Conservation (phyloP, 192 early-diverging fungal genomes). For the Helicostylum pulchrum region DNA sequence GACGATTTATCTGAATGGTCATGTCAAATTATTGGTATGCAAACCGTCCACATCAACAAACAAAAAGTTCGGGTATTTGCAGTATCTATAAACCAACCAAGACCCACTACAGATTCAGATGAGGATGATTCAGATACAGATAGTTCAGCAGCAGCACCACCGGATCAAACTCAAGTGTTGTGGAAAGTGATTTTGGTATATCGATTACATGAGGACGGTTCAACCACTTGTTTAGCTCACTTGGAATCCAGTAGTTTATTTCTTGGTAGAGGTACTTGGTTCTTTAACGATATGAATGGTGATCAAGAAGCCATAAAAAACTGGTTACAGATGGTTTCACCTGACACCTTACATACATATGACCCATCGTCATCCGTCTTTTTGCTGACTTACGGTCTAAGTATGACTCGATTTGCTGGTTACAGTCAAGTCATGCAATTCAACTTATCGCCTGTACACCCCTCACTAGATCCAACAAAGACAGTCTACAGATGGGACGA, state of each 20-base stretch:
- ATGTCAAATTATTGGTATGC: conserved; percentile 27
- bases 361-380: conserved; percentile 9
- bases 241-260: conserved; percentile 17
- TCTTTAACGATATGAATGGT: conserved; percentile 25
- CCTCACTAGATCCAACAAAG: neutral
- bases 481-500: conserved; percentile 1
- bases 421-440: neutral
- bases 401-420: conserved; percentile 7
- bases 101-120: neutral
- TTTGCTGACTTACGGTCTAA: conserved; percentile 23
- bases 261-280: conserved; percentile 26
- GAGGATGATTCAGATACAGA: conserved; percentile 18
- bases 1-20: conserved; percentile 14
- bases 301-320: conserved; percentile 4
- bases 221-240: conserved; percentile 23
- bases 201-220: conserved; percentile 30
- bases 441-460: neutral
- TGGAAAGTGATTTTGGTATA: conserved; percentile 33
- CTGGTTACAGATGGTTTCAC: conserved; percentile 23
- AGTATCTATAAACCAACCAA: conserved; percentile 10
- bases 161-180: neutral
- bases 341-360: conserved; percentile 10
- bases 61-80: conserved; percentile 18
- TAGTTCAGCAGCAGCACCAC: neutral
- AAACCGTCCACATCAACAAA: conserved; percentile 14